Conservation (phyloP, 1,139 yeast genomes). For the Candida sp. region DNA sequence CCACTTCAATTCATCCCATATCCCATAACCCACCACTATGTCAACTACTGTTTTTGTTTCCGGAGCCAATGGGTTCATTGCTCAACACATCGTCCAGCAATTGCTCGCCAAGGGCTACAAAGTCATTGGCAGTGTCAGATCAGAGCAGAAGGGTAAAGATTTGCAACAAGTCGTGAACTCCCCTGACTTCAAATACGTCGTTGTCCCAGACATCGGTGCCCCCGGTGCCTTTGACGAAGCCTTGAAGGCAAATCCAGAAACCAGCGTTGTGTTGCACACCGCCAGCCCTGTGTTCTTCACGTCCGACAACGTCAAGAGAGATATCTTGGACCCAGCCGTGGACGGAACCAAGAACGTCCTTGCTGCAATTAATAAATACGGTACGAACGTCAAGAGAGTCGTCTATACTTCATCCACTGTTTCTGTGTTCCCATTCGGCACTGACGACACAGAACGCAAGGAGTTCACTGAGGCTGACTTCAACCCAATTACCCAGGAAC, state of each 20-base stretch:
- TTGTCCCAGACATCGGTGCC: conserved; percentile 28
- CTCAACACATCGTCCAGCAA: conserved; percentile 31
- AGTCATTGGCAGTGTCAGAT: conserved; percentile 42
- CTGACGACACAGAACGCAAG: conserved; percentile 12
- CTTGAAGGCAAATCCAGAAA: conserved; percentile 30
- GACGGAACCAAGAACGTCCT: conserved; percentile 34
- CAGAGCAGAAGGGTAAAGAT: conserved; percentile 31
- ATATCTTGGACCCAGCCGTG: conserved; percentile 34
- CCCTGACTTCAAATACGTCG: conserved; percentile 29
- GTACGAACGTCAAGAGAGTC: conserved; percentile 26
- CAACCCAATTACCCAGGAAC: conserved; percentile 39
- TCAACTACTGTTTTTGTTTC: conserved; percentile 19
- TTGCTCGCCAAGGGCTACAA: conserved; percentile 27
- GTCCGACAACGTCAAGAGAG: conserved; percentile 26
- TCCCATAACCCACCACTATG: neutral
- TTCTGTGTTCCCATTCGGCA: conserved; percentile 19
- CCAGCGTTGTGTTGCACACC: conserved; percentile 30
- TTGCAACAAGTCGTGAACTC: conserved; percentile 11
- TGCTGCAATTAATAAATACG: conserved; percentile 23
- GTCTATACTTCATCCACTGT: conserved; percentile 33
- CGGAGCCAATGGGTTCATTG: conserved; percentile 36
- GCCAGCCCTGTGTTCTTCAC: conserved; percentile 35
- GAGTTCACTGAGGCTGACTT: conserved; percentile 34
- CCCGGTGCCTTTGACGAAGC: conserved; percentile 35
- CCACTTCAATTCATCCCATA: neutral